Conservation (phyloP, 2,329 filamentous ascomycete species). For the Arthrobotrys sphaeroides region DNA sequence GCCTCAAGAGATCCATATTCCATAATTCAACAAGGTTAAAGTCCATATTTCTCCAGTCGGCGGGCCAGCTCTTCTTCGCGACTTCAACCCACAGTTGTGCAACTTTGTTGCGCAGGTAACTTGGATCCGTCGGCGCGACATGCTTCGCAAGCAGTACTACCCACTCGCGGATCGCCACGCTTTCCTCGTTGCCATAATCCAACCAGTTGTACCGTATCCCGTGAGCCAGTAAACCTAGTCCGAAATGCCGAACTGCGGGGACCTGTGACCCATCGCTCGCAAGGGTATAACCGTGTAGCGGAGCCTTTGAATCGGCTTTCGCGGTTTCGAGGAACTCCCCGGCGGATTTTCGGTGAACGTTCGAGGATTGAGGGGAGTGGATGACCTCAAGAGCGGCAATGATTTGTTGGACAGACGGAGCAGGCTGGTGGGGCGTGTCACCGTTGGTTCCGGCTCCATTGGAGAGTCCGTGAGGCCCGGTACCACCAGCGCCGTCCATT, state of each 20-base stretch:
- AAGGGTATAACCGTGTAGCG: conserved; percentile 83
- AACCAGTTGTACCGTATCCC: conserved; percentile 86
- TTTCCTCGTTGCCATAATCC: conserved; percentile 75
- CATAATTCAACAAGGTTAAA: conserved; percentile 81
- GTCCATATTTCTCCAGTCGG: conserved; percentile 96
- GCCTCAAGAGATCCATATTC: conserved; percentile 71
- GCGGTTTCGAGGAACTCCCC: conserved; percentile 85
- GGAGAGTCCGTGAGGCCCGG: conserved; percentile 2
- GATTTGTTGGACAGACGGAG: conserved; percentile 70
- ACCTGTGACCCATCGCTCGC: conserved; percentile 79
- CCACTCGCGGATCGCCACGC: conserved; percentile 75
- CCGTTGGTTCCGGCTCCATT: conserved; percentile 34
- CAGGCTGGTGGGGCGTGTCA: conserved; percentile 10
- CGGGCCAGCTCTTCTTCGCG: conserved; percentile 91
- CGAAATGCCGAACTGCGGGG: conserved; percentile 89
- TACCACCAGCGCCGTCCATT: conserved; percentile 34
- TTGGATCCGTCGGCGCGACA: conserved; percentile 76
- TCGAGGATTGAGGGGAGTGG: conserved; percentile 81
- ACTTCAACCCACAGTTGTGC: conserved; percentile 94
- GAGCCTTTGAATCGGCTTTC: conserved; percentile 80
- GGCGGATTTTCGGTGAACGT: conserved; percentile 82
- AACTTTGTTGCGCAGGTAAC: conserved; percentile 90
- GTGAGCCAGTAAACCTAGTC: conserved; percentile 88
- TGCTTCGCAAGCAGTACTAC: conserved; percentile 79
- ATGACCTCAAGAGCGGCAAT: conserved; percentile 86